phyloP scores from a whole-genome alignment of 805 yeast genomes.

The Clavispora fructus region DNA sequence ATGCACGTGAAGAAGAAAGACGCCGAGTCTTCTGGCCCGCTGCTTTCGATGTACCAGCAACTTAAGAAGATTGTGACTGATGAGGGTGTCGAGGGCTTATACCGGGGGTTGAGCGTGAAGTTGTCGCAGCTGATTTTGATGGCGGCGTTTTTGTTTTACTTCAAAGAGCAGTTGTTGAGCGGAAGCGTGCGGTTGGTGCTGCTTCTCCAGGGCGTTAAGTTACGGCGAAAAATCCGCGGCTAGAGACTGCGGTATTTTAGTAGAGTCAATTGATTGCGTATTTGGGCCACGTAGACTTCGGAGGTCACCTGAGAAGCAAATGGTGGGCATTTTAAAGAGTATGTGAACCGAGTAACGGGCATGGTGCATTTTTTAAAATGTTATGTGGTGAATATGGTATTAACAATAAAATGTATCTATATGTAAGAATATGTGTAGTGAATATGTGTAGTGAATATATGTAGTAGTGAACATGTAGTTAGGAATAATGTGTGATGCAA shows the following conservation, averaged over 20 bases:
- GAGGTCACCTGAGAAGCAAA: too few relatives aligned
- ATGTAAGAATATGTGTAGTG: too few relatives aligned
- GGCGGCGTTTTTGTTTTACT: constrained; percentile 85
- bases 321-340: too few relatives aligned
- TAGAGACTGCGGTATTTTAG: neutral
- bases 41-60: constrained; percentile 42
- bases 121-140: constrained; percentile 78
- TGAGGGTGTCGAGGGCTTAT: constrained; percentile 75
- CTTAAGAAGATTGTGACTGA: constrained; percentile 53
- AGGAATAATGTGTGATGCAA: too few relatives aligned
- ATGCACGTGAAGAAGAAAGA: constrained; percentile 62
- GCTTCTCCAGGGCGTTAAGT: constrained; percentile 17
- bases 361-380: too few relatives aligned
- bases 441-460: too few relatives aligned
- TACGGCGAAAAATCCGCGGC: constrained; percentile 1
- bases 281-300: too few relatives aligned
- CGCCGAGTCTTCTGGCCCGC: constrained; percentile 11
- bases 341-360: too few relatives aligned
- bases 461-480: too few relatives aligned
- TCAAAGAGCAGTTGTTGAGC: constrained; percentile 76
- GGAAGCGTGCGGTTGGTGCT: constrained; percentile 53
- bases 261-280: too few relatives aligned
- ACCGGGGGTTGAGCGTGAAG: constrained; percentile 77
- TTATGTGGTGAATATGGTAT: too few relatives aligned
- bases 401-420: too few relatives aligned